These are phyloP conservation scores for Asterochloris sp. DNA, from an alignment of 139 green algal genomes.

Conservation along the genomic window DNA sequence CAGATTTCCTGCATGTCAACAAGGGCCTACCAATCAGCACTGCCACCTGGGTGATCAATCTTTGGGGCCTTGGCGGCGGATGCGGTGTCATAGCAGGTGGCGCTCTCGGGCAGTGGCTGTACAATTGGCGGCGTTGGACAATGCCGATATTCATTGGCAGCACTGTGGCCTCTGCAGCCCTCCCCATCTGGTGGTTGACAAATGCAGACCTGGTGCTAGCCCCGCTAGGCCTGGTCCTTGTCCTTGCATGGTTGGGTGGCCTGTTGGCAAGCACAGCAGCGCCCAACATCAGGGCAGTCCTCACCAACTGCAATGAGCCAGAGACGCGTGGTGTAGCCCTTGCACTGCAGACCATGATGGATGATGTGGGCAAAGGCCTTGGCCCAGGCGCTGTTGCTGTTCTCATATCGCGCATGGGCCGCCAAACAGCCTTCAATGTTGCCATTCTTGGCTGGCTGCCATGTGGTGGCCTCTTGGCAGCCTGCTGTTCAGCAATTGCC, in stretches of 20 bases:
- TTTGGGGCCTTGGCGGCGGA: conserved; percentile 63
- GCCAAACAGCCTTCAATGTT: conserved; percentile 66
- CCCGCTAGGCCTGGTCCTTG: conserved; percentile 23
- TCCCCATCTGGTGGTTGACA: conserved; percentile 61
- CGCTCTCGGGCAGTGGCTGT: conserved; percentile 65
- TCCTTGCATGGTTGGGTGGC: conserved; percentile 30
- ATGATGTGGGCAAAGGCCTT: conserved; percentile 77
- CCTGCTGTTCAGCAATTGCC: conserved; percentile 30
- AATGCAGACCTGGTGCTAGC: conserved; percentile 45
- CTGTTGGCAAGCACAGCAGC: conserved; percentile 20
- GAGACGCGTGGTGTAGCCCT: conserved; percentile 72
- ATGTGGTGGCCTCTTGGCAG: conserved; percentile 56
- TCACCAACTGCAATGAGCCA: conserved; percentile 83
- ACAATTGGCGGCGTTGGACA: conserved; percentile 49
- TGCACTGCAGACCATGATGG: conserved; percentile 68
- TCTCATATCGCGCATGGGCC: conserved; percentile 47
- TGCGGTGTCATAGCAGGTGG: conserved; percentile 69
- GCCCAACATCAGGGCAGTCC: conserved; percentile 45
- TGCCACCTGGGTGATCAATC: conserved; percentile 20
- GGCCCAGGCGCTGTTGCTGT: conserved; percentile 68
- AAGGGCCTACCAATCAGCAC: background rate
- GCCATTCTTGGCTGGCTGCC: conserved; percentile 67
- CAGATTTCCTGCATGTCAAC: background rate
- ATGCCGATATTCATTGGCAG: conserved; percentile 52
- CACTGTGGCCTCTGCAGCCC: conserved; percentile 43